Evolutionary conservation across 352 stramenopile genomes (phyloP).

Genomic region (Globisporangium sylvaticum): DNA sequence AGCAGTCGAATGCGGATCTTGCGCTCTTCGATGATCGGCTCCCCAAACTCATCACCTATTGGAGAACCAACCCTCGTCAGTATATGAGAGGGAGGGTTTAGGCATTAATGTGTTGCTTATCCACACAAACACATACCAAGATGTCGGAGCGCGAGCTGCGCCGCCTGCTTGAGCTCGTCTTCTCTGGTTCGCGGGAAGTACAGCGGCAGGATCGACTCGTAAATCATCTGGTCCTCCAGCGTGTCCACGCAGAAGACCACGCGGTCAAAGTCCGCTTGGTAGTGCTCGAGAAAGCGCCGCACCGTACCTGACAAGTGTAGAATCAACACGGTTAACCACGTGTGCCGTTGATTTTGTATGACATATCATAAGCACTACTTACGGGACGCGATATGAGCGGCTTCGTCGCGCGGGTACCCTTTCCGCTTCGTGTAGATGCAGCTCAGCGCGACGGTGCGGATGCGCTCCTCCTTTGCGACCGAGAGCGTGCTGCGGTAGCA

Average conservation of each 20-base stretch:
- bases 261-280: constrained; percentile 43
- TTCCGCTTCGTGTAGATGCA: constrained; percentile 77
- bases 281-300: constrained; percentile 79
- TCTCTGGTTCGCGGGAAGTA: constrained; percentile 60
- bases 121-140: constrained; percentile 25
- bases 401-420: constrained; percentile 74
- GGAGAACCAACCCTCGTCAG: not conserved
- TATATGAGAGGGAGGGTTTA: not conserved
- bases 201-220: constrained; percentile 58
- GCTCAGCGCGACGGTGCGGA: constrained; percentile 66
- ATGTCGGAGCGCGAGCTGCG: constrained; percentile 23
- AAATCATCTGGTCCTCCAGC: constrained; percentile 52
- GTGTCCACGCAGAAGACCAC: constrained; percentile 70
- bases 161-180: constrained; percentile 30
- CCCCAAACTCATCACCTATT: constrained; percentile 60
- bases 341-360: not conserved
- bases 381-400: constrained; percentile 62
- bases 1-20: constrained; percentile 67
- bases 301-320: constrained; percentile 33
- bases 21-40: constrained; percentile 76
- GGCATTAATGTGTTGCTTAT: too few species aligned
- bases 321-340: not conserved
- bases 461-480: constrained; percentile 55
- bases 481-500: constrained; percentile 70
- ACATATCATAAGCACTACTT: not conserved